phyloP scores from a whole-genome alignment of 129 eudicot genomes.

The Solidago caesia region DNA sequence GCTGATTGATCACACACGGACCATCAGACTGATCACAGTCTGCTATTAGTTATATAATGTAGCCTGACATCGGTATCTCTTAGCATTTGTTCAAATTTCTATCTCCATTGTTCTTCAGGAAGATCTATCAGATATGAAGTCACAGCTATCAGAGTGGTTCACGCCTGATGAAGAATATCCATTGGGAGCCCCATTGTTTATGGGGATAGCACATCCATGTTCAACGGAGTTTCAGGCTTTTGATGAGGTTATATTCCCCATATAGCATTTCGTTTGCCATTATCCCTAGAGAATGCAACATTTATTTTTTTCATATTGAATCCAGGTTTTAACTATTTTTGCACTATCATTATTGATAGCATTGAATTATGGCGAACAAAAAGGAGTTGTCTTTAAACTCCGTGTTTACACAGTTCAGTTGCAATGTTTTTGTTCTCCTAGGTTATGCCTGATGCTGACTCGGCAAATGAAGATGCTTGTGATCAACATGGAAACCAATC shows the following conservation, averaged over 20 bases:
- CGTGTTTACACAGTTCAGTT: conserved; percentile 1
- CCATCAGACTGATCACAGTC: neutral
- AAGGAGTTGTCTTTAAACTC: neutral
- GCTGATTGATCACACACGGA: neutral
- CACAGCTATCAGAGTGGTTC: conserved; percentile 56
- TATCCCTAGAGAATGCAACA: conserved; percentile 2
- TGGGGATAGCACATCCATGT: conserved; percentile 69
- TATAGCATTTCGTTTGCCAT: neutral
- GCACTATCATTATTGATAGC: neutral
- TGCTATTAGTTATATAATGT: neutral
- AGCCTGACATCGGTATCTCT: neutral
- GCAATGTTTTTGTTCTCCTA: conserved; percentile 28
- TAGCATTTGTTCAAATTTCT: conserved; percentile 5
- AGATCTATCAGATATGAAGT: conserved; percentile 47
- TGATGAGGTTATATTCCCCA: conserved; percentile 54
- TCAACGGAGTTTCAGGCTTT: conserved; percentile 63
- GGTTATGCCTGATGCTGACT: conserved; percentile 40
- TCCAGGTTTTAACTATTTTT: neutral
- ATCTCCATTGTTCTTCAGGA: conserved; percentile 42
- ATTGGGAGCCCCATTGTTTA: conserved; percentile 52
- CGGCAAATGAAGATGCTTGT: conserved; percentile 52
- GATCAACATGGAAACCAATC: conserved; percentile 63
- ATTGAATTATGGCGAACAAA: neutral
- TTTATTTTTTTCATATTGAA: conserved; percentile 3
- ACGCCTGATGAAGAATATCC: conserved; percentile 77